Percentiles rank a stretch among this genome's conserved stretches.
Evolutionary conservation across 1,284 basidiomycete species (phyloP).

Genomic region (Trichosporon sp.): DNA sequence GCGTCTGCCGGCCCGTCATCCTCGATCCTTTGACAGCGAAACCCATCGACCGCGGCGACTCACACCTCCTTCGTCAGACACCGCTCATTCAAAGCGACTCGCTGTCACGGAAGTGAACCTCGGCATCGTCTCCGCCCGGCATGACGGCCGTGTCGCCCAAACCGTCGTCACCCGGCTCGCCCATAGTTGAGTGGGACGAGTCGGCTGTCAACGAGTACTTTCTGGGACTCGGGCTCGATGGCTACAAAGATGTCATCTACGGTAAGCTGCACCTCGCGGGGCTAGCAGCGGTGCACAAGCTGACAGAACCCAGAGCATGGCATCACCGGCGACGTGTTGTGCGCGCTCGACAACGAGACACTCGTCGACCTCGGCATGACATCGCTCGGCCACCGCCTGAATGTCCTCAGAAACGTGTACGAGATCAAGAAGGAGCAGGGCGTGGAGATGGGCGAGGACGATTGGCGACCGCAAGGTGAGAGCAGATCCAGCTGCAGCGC

Average conservation of each 20-base stretch:
- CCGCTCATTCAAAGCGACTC: neutral
- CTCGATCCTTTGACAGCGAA: neutral
- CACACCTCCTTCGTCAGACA: neutral
- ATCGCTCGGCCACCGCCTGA: conserved; percentile 78
- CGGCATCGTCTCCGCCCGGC: neutral
- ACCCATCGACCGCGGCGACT: neutral
- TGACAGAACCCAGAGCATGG: conserved; percentile 65
- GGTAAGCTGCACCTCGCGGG: conserved; percentile 36
- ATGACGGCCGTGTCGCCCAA: conserved; percentile 27
- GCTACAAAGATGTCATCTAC: conserved; percentile 61
- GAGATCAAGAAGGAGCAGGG: conserved; percentile 77
- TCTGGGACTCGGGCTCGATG: conserved; percentile 65
- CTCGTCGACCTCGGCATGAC: conserved; percentile 79
- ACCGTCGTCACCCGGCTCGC: conserved; percentile 22
- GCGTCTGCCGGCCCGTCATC: neutral
- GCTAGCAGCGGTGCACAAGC: neutral
- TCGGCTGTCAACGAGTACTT: conserved; percentile 72
- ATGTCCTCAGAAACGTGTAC: conserved; percentile 85
- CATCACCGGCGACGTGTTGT: conserved; percentile 81
- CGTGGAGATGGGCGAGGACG: conserved; percentile 74
- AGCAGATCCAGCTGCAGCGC: conserved; percentile 15
- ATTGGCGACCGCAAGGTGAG: conserved; percentile 87
- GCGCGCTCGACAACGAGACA: conserved; percentile 70
- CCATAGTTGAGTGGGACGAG: conserved; percentile 70
- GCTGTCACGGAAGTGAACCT: neutral